Evolutionary conservation across 768 basidiomycete genomes (phyloP), one percentile per base, ranked within the genome.

Genomic region (Termitomyces sp.): DNA sequence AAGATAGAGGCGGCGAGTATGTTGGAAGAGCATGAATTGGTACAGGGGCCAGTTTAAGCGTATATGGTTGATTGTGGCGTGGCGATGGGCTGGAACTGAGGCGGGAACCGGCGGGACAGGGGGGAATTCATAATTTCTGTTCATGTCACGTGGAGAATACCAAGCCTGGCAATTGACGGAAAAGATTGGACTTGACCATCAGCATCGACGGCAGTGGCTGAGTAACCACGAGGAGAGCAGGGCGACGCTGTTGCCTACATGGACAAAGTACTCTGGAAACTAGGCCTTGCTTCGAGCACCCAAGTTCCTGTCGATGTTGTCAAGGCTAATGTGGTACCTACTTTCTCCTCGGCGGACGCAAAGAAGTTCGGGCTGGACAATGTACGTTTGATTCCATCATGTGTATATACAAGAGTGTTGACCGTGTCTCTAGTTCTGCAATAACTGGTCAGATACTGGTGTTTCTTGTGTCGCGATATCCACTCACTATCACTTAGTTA

Each of bases 281-380:
- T 64, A 33, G 63, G 63, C 26, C 55, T 61, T n/a, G 28, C 50
- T 44, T 57, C 60, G 20, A 55, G 33, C 35, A 49, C 64, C 9
- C 65, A 63, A 55, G 61, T 35, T 7, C 57, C 63, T 18, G 55
- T 59, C 33, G 69, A 69, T 58, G 69, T 66, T 50, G 48, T 68
- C 63, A 76, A 76, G 50, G 68, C 73, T 6, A 60, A 66, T 47
- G 69, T 75, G 56, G 63, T 72, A 40, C 74, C 77, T 41, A 65
- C 70, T 50, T 66, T 76, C 61, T 76, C 79, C 50, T 77, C 83
- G 16, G 84, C 91, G 58, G 89, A 91, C 73, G 83, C 82, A 59
- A 93, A 94, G 80, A 88, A 86, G 69, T 96, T 95, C 78, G 96
- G 96, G n/a, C 79, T 97, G 55, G 96, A 97, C 80, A 98, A 98